Percentiles rank a stretch among this genome's conserved stretches.
Conservation (phyloP, 805 yeast species). For the Kodamaea kaohsiungensis region DNA sequence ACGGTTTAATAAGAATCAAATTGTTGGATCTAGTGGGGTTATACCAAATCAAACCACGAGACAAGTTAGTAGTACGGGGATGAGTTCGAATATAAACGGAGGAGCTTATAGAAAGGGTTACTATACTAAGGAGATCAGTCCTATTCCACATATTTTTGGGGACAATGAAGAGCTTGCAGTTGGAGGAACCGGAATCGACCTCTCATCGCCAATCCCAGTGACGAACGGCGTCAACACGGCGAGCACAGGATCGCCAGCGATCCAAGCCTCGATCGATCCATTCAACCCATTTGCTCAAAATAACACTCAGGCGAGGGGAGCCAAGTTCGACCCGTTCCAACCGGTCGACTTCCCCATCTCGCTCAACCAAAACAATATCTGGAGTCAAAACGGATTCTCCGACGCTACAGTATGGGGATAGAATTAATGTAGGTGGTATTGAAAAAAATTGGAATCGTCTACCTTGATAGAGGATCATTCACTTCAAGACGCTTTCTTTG, state of each 20-base stretch:
- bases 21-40: not conserved
- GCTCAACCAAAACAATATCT: conserved; percentile 20
- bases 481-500: not conserved
- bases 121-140: conserved; percentile 1
- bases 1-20: not conserved
- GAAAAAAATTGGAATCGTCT: not conserved
- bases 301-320: conserved; percentile 6
- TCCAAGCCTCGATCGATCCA: not conserved
- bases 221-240: too few species aligned
- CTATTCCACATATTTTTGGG: conserved; percentile 7
- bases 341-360: conserved; percentile 16
- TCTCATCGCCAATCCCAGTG: too few species aligned
- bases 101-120: not conserved
- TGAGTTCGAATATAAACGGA: not conserved
- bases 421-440: not conserved
- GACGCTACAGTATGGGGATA: conserved; percentile 38
- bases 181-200: too few species aligned
- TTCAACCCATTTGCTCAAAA: not conserved
- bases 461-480: not conserved
- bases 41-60: not conserved
- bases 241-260: not conserved
- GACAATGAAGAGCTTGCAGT: not conserved
- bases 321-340: conserved; percentile 30
- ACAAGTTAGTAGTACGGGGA: not conserved
- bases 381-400: conserved; percentile 20